Base-by-base conservation (phyloP, 306 rosid species). In the Cicer bijugum region DNA sequence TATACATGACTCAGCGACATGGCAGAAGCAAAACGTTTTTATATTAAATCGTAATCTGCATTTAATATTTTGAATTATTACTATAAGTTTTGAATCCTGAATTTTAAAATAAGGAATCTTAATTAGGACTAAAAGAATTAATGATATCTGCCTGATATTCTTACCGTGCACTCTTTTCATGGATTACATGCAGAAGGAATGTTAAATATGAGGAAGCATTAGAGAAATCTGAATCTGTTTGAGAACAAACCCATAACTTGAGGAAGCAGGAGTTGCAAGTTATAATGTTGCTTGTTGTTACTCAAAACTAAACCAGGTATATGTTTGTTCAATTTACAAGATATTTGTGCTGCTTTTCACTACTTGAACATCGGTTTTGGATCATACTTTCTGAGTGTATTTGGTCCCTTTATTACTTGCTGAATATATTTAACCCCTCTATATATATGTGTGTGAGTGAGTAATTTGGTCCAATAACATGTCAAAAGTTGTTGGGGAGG, bases 201-300 rank as follows among this genome's bases (percentile, higher is more conserved):
- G 88, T 75, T 43, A 90, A 89, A 81, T 93, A 91, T 53, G 96
- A 93, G 82, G 89, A 89, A 86, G 97, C 98, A n/a, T 70, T 89
- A 70, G 91, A 82, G 85, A 91, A 83, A 62, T 91, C 90, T 16
- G 98, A 90, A 73, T 92, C 97, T 23, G 86, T 90, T 17, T 90
- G 83, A 97, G 98, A 75, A 86, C 90, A 39, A 90, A 80, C 80
- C 96, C 98, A 70, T 88, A 80, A 57, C 65, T 83, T 5, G 82
- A 70, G 47, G 97, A 89, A 76, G 83, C 90, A 67, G 82, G 92
- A 69, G 88, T 89, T 19, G 92, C 97, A 62, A 81, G 91, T 80
- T 91, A 91, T 85, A 89, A 93, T 67, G 97, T 90, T 64, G 92
- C 97, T 48, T 93, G 93, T 60, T 90, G 96, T 69, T 93, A 93